Evolutionary conservation across 2,329 filamentous ascomycete species (phyloP), one percentile per base, ranked within the genome.

Genomic region (Penicillium sp.): DNA sequence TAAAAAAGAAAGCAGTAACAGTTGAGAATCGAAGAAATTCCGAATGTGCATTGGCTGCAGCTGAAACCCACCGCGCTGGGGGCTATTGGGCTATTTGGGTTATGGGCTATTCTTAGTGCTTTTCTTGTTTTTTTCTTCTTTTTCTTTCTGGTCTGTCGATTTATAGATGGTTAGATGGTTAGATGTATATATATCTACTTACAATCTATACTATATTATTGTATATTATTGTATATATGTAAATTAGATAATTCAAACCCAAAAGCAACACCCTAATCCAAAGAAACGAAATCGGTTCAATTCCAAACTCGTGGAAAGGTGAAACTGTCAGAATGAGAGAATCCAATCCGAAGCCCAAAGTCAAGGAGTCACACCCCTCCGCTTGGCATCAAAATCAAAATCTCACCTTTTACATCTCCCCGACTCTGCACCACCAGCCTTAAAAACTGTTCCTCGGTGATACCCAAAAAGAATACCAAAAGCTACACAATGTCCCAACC

Each of bases 21-120:
- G 54, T 56, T 23, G 6, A 38, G 38, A 54, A 59, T 50, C 27
- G 41, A 63, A 54, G 50, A 50, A 58, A 49, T 62, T 62, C 43
- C 53, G 58, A 62, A 61, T 51, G 54, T 33, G 64, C 59, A 49
- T 33, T 42, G 41, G 54, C 42, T 45, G 40, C 54, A 58, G 23
- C 48, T 66, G 62, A 67, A 58, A 67, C 64, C 59, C 59, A 41
- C 21, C 3, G 27, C 8, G 2, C 2, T 33, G 31, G 31, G 29
- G 31, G 31, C 12, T 13, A 31, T 31, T 13, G 42, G 42, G 27
- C 27, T 29, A 29, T 29, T n/a, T n/a, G n/a, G n/a, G n/a, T n/a
- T n/a, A n/a, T n/a, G n/a, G 56, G 50, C 47, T 58, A 56, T 60
- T 56, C 56, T 64, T 60, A 60, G 58, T 7, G 6, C 4, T 15